These are phyloP conservation scores for Saussurea involucrata DNA, from an alignment of 129 eudicot genomes.

Conservation along the genomic window DNA sequence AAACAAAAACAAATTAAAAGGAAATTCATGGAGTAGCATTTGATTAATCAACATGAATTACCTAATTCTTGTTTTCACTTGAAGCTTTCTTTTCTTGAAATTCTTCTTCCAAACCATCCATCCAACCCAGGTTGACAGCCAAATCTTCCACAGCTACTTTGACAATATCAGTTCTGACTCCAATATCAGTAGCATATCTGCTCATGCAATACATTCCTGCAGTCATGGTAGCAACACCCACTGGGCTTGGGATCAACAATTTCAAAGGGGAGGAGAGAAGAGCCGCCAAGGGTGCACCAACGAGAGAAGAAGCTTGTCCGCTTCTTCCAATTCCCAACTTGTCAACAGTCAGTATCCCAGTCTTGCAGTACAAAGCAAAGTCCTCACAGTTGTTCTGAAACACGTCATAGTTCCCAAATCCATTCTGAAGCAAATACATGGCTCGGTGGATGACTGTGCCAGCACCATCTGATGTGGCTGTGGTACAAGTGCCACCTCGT, in stretches of 20 bases:
- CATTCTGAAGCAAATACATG: constrained; percentile 67
- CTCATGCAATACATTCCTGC: constrained; percentile 94
- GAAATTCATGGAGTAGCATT: not conserved
- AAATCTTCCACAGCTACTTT: constrained; percentile 86
- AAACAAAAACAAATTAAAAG: constrained; percentile 1
- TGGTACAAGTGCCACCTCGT: constrained; percentile 93
- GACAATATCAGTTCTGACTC: constrained; percentile 74
- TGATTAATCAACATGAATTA: constrained; percentile 9
- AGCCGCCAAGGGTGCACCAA: constrained; percentile 85
- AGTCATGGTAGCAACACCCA: constrained; percentile 78
- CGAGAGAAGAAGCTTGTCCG: constrained; percentile 69
- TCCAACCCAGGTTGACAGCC: constrained; percentile 73
- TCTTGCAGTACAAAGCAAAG: constrained; percentile 83
- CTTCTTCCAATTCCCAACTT: constrained; percentile 76
- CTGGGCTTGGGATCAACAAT: constrained; percentile 62
- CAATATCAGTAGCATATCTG: constrained; percentile 86
- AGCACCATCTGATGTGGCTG: constrained; percentile 61
- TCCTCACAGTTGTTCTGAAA: constrained; percentile 91
- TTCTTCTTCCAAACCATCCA: constrained; percentile 31
- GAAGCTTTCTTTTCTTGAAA: constrained; percentile 31
- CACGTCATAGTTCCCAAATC: constrained; percentile 80
- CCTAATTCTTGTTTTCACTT: constrained; percentile 7
- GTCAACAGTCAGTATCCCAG: constrained; percentile 67
- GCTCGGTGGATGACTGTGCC: constrained; percentile 68
- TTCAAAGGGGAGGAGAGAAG: constrained; percentile 70